Conservation (phyloP, 331 rosid genomes). For the Malus hybrid region DNA sequence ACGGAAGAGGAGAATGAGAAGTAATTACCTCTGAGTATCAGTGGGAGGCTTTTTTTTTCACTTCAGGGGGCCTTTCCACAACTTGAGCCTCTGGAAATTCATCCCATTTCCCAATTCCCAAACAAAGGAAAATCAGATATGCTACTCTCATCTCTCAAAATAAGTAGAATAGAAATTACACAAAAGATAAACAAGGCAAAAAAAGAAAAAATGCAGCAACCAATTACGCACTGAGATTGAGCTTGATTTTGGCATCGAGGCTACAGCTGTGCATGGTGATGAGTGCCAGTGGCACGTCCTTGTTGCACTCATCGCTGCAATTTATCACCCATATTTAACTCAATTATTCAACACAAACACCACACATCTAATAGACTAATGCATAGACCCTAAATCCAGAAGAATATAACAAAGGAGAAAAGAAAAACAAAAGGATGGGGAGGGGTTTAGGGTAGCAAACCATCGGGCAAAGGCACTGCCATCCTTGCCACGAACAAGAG, state of each 20-base stretch:
- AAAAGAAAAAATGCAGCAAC: no score
- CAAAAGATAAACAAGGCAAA: not conserved
- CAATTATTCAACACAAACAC: not conserved
- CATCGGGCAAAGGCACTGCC: slow-evolving; percentile 89
- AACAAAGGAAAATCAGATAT: not conserved
- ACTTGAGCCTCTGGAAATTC: slow-evolving; percentile 50
- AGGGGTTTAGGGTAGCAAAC: slow-evolving; percentile 14
- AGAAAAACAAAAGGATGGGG: no score
- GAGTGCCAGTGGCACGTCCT: slow-evolving; percentile 67
- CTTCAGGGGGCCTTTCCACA: slow-evolving; percentile 50
- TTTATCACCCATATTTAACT: not conserved
- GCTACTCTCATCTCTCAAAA: not conserved
- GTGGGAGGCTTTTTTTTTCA: slow-evolving; percentile 26
- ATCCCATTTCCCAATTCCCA: not conserved
- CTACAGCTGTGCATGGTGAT: slow-evolving; percentile 80
- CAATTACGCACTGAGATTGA: slow-evolving; percentile 43
- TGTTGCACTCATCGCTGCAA: slow-evolving; percentile 70
- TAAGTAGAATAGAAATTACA: not conserved
- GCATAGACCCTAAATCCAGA: not conserved
- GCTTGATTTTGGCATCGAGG: slow-evolving; percentile 75
- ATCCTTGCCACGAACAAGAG: slow-evolving; percentile 63
- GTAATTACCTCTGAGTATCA: not conserved
- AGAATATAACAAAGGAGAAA: not conserved
- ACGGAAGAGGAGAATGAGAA: not conserved
- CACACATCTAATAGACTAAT: not conserved